Evolutionary conservation across 768 basidiomycete genomes (phyloP).

Genomic region (Boletus rubescentipes): DNA sequence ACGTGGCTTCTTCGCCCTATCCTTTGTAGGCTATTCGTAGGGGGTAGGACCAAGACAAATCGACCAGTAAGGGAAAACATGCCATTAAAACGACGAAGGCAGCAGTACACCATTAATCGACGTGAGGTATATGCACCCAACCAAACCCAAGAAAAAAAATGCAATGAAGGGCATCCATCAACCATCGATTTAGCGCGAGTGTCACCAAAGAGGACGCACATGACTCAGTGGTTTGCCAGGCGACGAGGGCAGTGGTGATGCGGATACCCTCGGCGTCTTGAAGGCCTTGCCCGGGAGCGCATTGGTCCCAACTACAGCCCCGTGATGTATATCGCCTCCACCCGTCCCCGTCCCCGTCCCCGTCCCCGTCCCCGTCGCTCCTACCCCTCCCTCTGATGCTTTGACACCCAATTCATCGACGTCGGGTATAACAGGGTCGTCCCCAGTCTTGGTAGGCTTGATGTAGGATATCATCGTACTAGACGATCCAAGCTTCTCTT

Average conservation of each 20-base stretch:
- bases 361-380: conserved; percentile 6
- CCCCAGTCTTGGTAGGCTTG: conserved; percentile 48
- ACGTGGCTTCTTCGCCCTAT: conserved; percentile 66
- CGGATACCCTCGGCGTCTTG: conserved; percentile 25
- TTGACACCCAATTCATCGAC: conserved; percentile 42
- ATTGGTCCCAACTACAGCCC: conserved; percentile 18
- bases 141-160: conserved; percentile 5
- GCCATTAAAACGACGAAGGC: conserved; percentile 24
- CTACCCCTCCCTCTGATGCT: conserved; percentile 46
- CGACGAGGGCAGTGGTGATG: conserved; percentile 39
- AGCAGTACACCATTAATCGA: conserved; percentile 34
- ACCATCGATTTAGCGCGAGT: conserved; percentile 48
- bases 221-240: conserved; percentile 72
- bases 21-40: conserved; percentile 64
- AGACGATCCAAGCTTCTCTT: conserved; percentile 62
- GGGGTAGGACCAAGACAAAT: neutral
- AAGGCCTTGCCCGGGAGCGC: conserved; percentile 8
- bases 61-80: conserved; percentile 24
- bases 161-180: conserved; percentile 27
- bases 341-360: conserved; percentile 2
- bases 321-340: conserved; percentile 14
- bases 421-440: conserved; percentile 35
- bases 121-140: conserved; percentile 26
- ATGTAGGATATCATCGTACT: conserved; percentile 73
- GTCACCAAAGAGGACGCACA: conserved; percentile 81